Conservation (phyloP, 768 basidiomycete species). For the Tremella fuciformis region DNA sequence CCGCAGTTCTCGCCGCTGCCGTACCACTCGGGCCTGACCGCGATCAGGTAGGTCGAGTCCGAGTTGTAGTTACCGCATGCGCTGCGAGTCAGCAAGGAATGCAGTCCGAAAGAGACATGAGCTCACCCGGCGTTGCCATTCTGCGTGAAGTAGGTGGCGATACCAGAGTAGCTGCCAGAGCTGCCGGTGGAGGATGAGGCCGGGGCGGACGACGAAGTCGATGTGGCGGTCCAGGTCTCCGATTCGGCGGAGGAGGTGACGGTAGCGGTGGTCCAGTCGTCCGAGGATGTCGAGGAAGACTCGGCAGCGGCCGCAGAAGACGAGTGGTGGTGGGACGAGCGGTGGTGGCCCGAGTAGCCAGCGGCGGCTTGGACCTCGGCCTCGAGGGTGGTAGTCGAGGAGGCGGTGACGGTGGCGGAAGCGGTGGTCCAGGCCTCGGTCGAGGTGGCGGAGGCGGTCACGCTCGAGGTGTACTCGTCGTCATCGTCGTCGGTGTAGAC, state of each 20-base stretch:
- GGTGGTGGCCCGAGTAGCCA: too few species aligned
- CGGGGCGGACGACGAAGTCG: conserved; percentile 1
- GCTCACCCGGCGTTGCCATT: not conserved
- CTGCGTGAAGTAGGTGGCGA: conserved; percentile 2
- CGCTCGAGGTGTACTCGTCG: too few species aligned
- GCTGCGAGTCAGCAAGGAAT: not conserved
- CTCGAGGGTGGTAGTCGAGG: too few species aligned
- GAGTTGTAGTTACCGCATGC: conserved; percentile 3
- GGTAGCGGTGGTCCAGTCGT: not conserved
- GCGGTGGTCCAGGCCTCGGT: too few species aligned
- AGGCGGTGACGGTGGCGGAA: too few species aligned
- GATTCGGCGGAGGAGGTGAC: not conserved
- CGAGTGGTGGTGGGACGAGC: too few species aligned
- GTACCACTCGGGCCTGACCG: conserved; percentile 2
- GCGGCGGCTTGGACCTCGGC: too few species aligned
- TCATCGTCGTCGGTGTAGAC: not conserved
- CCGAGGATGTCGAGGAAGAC: not conserved
- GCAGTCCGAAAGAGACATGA: too few species aligned
- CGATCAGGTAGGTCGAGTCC: conserved; percentile 5
- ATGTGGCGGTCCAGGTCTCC: too few species aligned
- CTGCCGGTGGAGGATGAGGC: not conserved
- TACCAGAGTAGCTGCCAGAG: not conserved
- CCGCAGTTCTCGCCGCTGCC: conserved; percentile 5
- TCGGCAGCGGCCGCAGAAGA: too few species aligned
- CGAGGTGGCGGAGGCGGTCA: too few species aligned